Evolutionary conservation across 345 rosid species (phyloP).

Genomic region (Trapa incisa): DNA sequence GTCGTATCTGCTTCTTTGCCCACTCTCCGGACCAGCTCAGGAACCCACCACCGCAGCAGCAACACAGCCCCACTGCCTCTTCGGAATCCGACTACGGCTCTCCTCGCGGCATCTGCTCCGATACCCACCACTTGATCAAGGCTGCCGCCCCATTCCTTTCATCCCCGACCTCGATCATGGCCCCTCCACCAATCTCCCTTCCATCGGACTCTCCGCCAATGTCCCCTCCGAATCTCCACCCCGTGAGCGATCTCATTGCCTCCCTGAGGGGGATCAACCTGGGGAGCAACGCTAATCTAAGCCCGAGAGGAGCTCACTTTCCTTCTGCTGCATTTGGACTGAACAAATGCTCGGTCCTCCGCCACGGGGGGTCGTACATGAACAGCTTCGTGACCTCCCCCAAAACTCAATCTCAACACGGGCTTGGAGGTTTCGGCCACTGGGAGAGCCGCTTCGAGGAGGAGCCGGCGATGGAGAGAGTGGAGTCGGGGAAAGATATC

Average conservation of each 20-base stretch:
- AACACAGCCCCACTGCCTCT: constrained; percentile 14
- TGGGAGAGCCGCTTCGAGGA: constrained; percentile 42
- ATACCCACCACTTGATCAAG: constrained; percentile 15
- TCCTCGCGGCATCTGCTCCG: constrained; percentile 20
- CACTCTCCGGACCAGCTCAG: constrained; percentile 79
- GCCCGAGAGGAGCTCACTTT: constrained; percentile 17
- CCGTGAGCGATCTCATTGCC: constrained; percentile 32
- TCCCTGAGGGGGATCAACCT: constrained; percentile 58
- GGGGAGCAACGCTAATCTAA: constrained; percentile 32
- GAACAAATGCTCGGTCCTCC: constrained; percentile 35
- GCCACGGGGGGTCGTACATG: constrained; percentile 40
- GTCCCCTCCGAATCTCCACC: constrained; percentile 17
- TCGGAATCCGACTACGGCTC: constrained; percentile 30
- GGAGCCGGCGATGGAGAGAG: constrained; percentile 63
- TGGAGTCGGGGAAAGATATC: constrained; percentile 68
- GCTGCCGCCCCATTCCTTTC: constrained; percentile 23
- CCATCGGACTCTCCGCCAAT: constrained; percentile 46
- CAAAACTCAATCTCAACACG: constrained; percentile 21
- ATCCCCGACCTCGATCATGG: constrained; percentile 31
- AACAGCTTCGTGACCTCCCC: constrained; percentile 25
- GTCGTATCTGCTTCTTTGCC: constrained; percentile 81
- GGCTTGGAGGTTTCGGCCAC: constrained; percentile 24
- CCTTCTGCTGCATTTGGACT: constrained; percentile 33
- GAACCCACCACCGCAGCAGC: constrained; percentile 23
- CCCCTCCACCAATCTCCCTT: constrained; percentile 43